Percentiles rank a stretch among this genome's conserved stretches.
phyloP scores from a whole-genome alignment of 2,329 filamentous ascomycete genomes.

The Akanthomyces uredinophilus region DNA sequence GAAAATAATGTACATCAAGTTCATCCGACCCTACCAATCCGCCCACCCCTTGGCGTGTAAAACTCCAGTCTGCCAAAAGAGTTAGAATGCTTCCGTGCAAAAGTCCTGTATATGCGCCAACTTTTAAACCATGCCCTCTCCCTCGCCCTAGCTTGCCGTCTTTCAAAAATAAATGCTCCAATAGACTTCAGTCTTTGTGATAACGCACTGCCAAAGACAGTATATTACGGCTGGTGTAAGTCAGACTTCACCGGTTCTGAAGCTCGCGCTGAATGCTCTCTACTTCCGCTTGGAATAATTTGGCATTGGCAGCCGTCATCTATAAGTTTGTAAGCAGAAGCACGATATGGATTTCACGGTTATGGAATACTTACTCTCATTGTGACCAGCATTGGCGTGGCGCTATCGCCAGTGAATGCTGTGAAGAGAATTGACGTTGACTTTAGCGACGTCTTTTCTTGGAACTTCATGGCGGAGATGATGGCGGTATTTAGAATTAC shows the following conservation, averaged over 20 bases:
- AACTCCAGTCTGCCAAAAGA: constrained; percentile 12
- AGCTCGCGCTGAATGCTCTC: constrained; percentile 47
- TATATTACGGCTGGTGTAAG: neutral
- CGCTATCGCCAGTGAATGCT: constrained; percentile 52
- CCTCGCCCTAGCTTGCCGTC: neutral
- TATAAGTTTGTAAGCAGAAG: constrained; percentile 23
- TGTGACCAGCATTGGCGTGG: constrained; percentile 53
- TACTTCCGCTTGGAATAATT: constrained; percentile 46
- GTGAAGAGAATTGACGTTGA: constrained; percentile 63
- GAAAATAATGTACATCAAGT: constrained; percentile 13
- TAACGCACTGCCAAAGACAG: neutral
- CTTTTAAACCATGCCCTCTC: constrained; percentile 7
- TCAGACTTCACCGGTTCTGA: constrained; percentile 29
- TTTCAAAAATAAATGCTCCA: neutral
- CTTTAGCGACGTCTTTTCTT: constrained; percentile 69
- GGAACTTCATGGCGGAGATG: constrained; percentile 72
- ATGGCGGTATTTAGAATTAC: constrained; percentile 83
- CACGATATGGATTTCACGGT: neutral
- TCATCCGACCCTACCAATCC: constrained; percentile 3
- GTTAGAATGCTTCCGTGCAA: neutral
- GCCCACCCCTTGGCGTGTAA: constrained; percentile 7
- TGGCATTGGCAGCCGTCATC: constrained; percentile 51
- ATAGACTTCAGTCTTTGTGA: neutral
- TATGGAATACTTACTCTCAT: constrained; percentile 48
- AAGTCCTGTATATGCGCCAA: constrained; percentile 14